Evolutionary conservation across 306 rosid species (phyloP).

Genomic region (Ziziphus jujuba): DNA sequence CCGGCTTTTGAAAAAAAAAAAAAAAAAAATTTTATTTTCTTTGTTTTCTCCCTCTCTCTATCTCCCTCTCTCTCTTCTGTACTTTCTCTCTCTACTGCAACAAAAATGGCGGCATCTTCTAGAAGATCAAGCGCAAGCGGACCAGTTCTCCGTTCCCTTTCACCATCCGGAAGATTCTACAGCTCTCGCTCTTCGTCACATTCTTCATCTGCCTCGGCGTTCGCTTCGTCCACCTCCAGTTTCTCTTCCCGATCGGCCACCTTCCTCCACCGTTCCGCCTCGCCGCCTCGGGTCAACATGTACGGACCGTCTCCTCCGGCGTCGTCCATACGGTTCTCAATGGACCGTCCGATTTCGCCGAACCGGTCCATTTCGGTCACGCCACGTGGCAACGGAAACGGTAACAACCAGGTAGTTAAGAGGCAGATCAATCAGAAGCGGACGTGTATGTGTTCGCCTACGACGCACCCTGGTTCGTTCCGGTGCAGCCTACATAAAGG

Average conservation of each 20-base stretch:
- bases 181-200: slow-evolving; percentile 22
- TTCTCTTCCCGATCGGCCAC: slow-evolving; percentile 60
- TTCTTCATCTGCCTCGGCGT: slow-evolving; percentile 44
- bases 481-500: slow-evolving; percentile 86
- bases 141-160: slow-evolving; percentile 49
- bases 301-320: slow-evolving; percentile 44
- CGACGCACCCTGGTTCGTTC: slow-evolving; percentile 92
- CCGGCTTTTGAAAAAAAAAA: slow-evolving; percentile 18
- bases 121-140: slow-evolving; percentile 56
- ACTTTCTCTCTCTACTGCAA: not conserved
- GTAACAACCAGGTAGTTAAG: slow-evolving; percentile 32
- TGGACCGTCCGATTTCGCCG: slow-evolving; percentile 77
- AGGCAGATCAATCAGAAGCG: slow-evolving; percentile 56
- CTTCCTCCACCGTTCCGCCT: slow-evolving; percentile 54
- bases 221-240: slow-evolving; percentile 72
- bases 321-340: slow-evolving; percentile 60
- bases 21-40: not conserved
- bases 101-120: slow-evolving; percentile 62
- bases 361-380: slow-evolving; percentile 66
- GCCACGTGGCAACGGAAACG: slow-evolving; percentile 34
- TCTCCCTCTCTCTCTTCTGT: not conserved
- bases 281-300: slow-evolving; percentile 70
- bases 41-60: not conserved
- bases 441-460: slow-evolving; percentile 92
- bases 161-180: slow-evolving; percentile 58